phyloP scores from a whole-genome alignment of 768 basidiomycete genomes.

The Xerocomellus intermedius region DNA sequence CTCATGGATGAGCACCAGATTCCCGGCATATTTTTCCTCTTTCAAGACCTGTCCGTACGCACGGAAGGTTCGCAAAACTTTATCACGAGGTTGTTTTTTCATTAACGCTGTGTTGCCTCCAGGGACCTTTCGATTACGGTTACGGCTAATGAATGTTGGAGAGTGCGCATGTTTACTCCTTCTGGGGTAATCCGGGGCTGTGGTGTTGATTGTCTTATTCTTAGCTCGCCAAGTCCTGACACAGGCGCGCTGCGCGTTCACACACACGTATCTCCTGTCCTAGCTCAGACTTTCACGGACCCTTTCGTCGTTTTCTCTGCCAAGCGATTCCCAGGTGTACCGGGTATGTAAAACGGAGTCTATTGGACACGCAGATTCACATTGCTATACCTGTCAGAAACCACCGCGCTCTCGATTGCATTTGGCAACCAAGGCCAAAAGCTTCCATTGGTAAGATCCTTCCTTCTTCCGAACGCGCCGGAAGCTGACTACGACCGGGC shows the following conservation, averaged over 20 bases:
- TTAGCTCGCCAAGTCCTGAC: constrained; percentile 72
- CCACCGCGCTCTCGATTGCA: constrained; percentile 86
- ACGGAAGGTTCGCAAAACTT: constrained; percentile 69
- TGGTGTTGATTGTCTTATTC: constrained; percentile 22
- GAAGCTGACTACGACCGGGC: constrained; percentile 21
- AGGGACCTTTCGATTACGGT: constrained; percentile 84
- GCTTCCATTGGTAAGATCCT: constrained; percentile 68
- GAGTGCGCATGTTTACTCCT: constrained; percentile 59
- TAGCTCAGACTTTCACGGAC: constrained; percentile 82
- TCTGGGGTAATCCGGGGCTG: constrained; percentile 17
- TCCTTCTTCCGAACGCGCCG: constrained; percentile 22
- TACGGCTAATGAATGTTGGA: constrained; percentile 88
- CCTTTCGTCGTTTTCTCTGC: constrained; percentile 87
- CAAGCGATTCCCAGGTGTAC: constrained; percentile 93
- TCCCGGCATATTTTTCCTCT: constrained; percentile 90
- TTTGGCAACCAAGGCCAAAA: constrained; percentile 91
- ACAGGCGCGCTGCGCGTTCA: constrained; percentile 63
- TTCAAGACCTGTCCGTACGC: constrained; percentile 90
- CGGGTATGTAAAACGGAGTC: constrained; percentile 51
- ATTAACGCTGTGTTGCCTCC: constrained; percentile 18
- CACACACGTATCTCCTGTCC: constrained; percentile 67
- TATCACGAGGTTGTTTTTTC: constrained; percentile 23
- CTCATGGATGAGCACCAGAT: constrained; percentile 83
- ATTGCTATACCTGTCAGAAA: constrained; percentile 48
- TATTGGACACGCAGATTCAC: constrained; percentile 17